Evolutionary conservation across 2,329 filamentous ascomycete species (phyloP), one percentile per base, ranked within the genome.

Genomic region (Parasarocladium wereldwijsianum): DNA sequence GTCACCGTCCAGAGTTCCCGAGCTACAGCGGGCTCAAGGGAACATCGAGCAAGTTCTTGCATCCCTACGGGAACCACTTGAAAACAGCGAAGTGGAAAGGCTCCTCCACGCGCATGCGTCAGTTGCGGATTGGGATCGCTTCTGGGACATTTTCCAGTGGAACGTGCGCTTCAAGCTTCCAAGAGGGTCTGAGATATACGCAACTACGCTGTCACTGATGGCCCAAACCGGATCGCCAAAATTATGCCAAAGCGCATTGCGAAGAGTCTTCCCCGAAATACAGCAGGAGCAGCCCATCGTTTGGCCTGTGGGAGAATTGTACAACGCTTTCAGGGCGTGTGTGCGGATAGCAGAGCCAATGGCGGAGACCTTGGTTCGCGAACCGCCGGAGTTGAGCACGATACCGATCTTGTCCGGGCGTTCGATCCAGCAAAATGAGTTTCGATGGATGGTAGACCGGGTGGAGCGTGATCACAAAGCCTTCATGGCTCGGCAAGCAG

Each of bases 61-160:
- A 0, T 50, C 58, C 27, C 47, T 46, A 4, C 40, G 48, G 10
- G 41, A 51, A 17, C 45, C 53, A 3, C 54, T 57, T n/a, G 55
- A 57, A 29, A 38, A 44, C 14, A 51, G 58, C 16, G 47, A 55
- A 27, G 45, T 58, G 8, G 43, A 52, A 24, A 49, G 49, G 12
- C 49, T 71, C 20, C 51, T 70, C 51, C 39, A 47, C 3, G 51
- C 56, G 2, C 64, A 70, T 37, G 57, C 66, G 5, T 38, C 40
- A 13, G 56, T 57, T 34, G 42, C 45, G 12, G 52, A 71, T 38
- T 76, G 70, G 60, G 46, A 60, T 11, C 53, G 55, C 5, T 70
- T 80, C 41, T 78, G 70, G 72, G 57, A 68, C 13, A 43, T 61
- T 8, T 81, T 76, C 60, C 61, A 62, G 32, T 57, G 62, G 33